phyloP scores from a whole-genome alignment of 495 filamentous ascomycete genomes.

The Penicillium maclennaniae region DNA sequence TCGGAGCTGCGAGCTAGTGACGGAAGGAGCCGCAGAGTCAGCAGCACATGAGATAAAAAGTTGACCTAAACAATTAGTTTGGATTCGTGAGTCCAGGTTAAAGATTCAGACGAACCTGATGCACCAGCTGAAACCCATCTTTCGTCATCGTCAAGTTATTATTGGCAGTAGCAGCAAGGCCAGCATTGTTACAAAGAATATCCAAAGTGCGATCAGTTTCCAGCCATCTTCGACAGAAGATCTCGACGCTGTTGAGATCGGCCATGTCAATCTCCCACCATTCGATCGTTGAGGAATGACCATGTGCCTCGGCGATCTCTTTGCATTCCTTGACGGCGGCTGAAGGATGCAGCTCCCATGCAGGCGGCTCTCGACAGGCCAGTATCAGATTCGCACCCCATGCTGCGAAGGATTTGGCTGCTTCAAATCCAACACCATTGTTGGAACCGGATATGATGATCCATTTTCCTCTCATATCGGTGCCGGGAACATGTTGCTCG shows the following conservation, averaged over 20 bases:
- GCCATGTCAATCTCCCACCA: conserved; percentile 52
- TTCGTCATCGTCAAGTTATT: conserved; percentile 7
- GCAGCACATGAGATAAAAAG: conserved; percentile 21
- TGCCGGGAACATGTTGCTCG: conserved; percentile 9
- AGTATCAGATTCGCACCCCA: conserved; percentile 30
- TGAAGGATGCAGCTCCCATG: conserved; percentile 19
- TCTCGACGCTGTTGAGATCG: conserved; percentile 39
- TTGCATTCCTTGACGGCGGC: conserved; percentile 16
- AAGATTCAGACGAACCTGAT: conserved; percentile 14
- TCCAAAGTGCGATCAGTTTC: conserved; percentile 11
- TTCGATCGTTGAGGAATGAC: conserved; percentile 33
- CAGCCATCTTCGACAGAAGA: conserved; percentile 34
- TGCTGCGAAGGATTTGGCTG: conserved; percentile 21
- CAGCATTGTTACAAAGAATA: conserved; percentile 28
- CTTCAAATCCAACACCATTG: conserved; percentile 31
- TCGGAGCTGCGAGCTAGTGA: conserved; percentile 16
- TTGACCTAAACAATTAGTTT: conserved; percentile 16
- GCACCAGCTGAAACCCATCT: conserved; percentile 24
- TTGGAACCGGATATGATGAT: conserved; percentile 35
- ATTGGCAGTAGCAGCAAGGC: conserved; percentile 3
- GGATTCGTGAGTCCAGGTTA: background rate
- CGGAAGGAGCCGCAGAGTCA: conserved; percentile 20
- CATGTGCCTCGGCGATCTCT: conserved; percentile 6
- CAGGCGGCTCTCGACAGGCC: conserved; percentile 25
- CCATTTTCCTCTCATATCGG: conserved; percentile 26